Base-by-base conservation (phyloP, 2,329 filamentous ascomycete species). In the Colletotrichum melonis region DNA sequence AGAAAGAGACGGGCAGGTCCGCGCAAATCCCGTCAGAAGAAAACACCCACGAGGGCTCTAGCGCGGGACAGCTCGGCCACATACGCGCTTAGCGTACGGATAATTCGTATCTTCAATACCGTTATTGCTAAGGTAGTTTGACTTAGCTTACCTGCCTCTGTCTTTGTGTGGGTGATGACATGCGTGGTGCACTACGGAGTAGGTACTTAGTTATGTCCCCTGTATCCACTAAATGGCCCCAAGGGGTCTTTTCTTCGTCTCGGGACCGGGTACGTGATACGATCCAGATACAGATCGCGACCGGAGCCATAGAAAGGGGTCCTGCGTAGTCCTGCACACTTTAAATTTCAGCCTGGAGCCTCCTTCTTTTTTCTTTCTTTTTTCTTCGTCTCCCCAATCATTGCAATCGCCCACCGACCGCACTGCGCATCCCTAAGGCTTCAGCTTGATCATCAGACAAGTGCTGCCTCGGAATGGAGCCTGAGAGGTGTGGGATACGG, bases 251-350 rank as follows among this genome's bases (percentile, higher is more conserved):
- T 35, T 32, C 42, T 54, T 69, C 35, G 65, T 69, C 65, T 72
- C 65, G 65, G 58, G 30, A 72, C 65, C 58, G 69, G 58, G 65
- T 46, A 59, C 22, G 58, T 63, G 65, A 67, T 54, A 69, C 69
- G 58, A 63, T 63, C 28, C 62, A 72, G 66, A 68, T 58, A 72
- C 64, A 68, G 57, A 68, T 72, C 32, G 35, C 24, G 64, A 68
- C 26, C 26, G 38, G 38, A 42, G 42, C 42, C 42, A 11, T 38
- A n/a, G 26, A 46, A 54, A 63, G 49, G 64, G 52, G 58, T 59
- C 59, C 59, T 55, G 54, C 52, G 52, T 58, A 63, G 54, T 59
- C 59, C 59, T 55, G 54, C 52, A 52, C 65, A 63, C 69, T 46
- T 59, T 52, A 63, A 69, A 38, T 54, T 46, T 19, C 32, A 55